Percentiles rank a stretch among this genome's conserved stretches.
phyloP scores from a whole-genome alignment of 495 filamentous ascomycete species.

The Penicillium malachiteum region DNA sequence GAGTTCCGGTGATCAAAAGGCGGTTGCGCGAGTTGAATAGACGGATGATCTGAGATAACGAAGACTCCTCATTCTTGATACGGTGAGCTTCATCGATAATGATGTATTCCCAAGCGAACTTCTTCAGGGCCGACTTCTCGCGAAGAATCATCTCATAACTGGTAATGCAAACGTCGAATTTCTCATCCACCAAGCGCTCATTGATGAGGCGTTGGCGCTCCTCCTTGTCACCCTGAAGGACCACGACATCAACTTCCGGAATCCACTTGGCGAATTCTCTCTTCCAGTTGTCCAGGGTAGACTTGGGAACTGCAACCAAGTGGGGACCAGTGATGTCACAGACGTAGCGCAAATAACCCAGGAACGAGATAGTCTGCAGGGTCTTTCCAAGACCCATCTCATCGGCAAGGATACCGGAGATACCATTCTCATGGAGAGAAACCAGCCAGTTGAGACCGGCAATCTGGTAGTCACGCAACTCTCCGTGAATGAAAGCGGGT shows the following conservation, averaged over 20 bases:
- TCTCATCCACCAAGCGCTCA: constrained; percentile 84
- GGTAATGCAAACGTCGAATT: constrained; percentile 93
- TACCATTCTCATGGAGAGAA: constrained; percentile 96
- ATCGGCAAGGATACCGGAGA: constrained; percentile 95
- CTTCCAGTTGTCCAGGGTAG: constrained; percentile 98
- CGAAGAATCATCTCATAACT: constrained; percentile 96
- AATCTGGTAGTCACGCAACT: constrained; percentile 95
- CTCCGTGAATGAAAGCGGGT: constrained; percentile 78
- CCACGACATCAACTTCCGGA: constrained; percentile 89
- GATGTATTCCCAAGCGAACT: constrained; percentile 99
- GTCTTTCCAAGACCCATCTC: constrained; percentile 98
- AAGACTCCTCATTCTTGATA: constrained; percentile 99
- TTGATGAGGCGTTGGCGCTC: constrained; percentile 86
- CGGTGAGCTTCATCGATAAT: constrained; percentile 99
- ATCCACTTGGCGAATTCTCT: constrained; percentile 93
- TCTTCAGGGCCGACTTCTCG: constrained; percentile 92
- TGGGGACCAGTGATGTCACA: constrained; percentile 90
- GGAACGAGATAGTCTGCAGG: constrained; percentile 84
- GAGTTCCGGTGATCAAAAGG: constrained; percentile 94
- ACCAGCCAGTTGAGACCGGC: constrained; percentile 97
- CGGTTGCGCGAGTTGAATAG: constrained; percentile 96
- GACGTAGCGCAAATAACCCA: constrained; percentile 90
- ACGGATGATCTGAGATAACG: constrained; percentile 93
- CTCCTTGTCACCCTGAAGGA: constrained; percentile 94
- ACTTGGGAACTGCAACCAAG: constrained; percentile 91